Evolutionary conservation across 306 rosid genomes (phyloP), one percentile per base, ranked within the genome.

Genomic region (Vigna trinervia): DNA sequence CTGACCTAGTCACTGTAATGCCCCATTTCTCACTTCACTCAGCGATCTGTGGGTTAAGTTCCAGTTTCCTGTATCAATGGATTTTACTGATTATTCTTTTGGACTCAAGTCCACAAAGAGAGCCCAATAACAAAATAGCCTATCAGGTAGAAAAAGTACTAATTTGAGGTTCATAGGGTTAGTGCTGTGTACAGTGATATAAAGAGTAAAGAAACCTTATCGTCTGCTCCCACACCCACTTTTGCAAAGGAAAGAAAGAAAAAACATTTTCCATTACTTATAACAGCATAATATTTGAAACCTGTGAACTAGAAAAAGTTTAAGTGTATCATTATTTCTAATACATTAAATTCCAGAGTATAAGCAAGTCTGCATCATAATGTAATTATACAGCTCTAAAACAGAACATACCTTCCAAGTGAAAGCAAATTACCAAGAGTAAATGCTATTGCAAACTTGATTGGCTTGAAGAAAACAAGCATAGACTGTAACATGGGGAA

Each of bases 401-500:
- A 76, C 11, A 72, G 53, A 20, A 81, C 84, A 78, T 87, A 94
- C 98, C 98, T 94, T 86, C 98, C 97, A 38, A 94, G 86, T 32
- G 98, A 84, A 78, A 92, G 97, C 85, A 94, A 75, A 87, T 94
- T 92, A 20, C 98, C 98, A 74, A 94, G 85, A n/a, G 98, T 92
- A 88, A 94, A 92, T 51, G 96, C 78, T 57, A 94, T 85, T 10
- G 87, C 98, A 79, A 94, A 94, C 89, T 94, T 94, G 87, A 94
- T 86, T 56, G 98, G 98, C 73, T 89, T 84, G 83, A 94, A 82
- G 86, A 94, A 92, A 83, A 94, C 97, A 69, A 94, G 90, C 97
- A 94, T 78, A 5, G 98, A 94, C 98, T 94, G 97, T 81, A 50
- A 65, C 78, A 86, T 62, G 82, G 17, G 45, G 78, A 81, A 66